Evolutionary conservation across 2,329 filamentous ascomycete species (phyloP).

Genomic region (Xylaria polymorpha): DNA sequence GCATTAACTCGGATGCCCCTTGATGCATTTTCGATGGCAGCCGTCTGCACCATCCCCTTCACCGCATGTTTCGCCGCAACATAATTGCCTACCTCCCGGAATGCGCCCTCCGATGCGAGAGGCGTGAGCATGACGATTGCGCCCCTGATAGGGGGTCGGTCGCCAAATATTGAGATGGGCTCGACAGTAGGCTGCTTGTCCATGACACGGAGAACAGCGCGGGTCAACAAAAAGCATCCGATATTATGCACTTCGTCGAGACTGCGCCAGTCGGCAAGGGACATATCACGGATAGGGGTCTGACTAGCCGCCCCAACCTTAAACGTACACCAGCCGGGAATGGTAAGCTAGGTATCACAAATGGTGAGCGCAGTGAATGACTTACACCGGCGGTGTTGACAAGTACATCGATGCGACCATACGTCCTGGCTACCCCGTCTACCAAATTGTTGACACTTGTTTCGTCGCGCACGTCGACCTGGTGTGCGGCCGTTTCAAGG

Average conservation of each 20-base stretch:
- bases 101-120: slow-evolving; percentile 38
- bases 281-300: slow-evolving; percentile 39
- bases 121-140: slow-evolving; percentile 41
- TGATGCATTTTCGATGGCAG: slow-evolving; percentile 37
- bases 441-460: slow-evolving; percentile 31
- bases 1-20: slow-evolving; percentile 19
- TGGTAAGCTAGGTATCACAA: slow-evolving; percentile 17
- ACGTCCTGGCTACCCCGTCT: slow-evolving; percentile 26
- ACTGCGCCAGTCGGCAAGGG: slow-evolving; percentile 38
- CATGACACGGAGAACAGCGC: slow-evolving; percentile 39
- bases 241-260: slow-evolving; percentile 41
- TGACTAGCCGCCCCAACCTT: slow-evolving; percentile 34
- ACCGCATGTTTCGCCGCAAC: slow-evolving; percentile 39
- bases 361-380: slow-evolving; percentile 10
- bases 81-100: slow-evolving; percentile 38
- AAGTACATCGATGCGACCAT: slow-evolving; percentile 38
- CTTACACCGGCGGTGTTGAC: slow-evolving; percentile 37
- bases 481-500: slow-evolving; percentile 21
- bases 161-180: slow-evolving; percentile 5
- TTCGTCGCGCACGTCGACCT: slow-evolving; percentile 36
- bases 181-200: slow-evolving; percentile 30
- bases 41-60: slow-evolving; percentile 41
- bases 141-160: slow-evolving; percentile 28
- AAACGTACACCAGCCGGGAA: slow-evolving; percentile 3
- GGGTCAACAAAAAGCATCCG: slow-evolving; percentile 39